Conservation (phyloP, 2,329 filamentous ascomycete genomes). For the Amesomyces nigricolor region DNA sequence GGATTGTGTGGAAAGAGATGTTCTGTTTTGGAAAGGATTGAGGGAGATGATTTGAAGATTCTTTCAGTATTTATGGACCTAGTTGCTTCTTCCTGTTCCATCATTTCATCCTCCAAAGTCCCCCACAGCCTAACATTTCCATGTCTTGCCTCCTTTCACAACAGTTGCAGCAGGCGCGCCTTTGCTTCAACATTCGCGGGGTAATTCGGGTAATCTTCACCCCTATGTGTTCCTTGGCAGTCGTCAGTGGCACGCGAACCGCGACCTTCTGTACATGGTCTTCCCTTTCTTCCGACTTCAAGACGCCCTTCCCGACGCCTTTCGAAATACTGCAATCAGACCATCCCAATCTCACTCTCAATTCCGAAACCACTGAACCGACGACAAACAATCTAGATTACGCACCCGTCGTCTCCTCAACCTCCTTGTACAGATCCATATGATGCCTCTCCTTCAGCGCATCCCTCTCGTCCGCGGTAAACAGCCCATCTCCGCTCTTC, state of each 20-base stretch:
- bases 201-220: no score
- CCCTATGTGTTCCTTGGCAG: no score
- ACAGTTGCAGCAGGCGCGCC: background rate
- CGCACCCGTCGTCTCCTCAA: conserved; percentile 26
- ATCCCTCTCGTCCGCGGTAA: conserved; percentile 25
- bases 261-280: background rate
- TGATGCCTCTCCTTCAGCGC: conserved; percentile 23
- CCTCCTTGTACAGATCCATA: conserved; percentile 13
- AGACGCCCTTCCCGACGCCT: background rate
- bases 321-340: no score
- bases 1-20: background rate
- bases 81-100: no score
- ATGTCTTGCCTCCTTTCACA: background rate
- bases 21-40: no score
- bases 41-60: no score
- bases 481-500: conserved; percentile 30
- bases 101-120: no score
- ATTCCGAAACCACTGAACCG: no score
- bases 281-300: background rate
- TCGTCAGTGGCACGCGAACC: no score
- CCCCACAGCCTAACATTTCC: no score
- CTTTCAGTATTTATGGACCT: no score
- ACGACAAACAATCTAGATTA: conserved; percentile 6
- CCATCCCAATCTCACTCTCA: no score
- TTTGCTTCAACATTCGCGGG: background rate